Evolutionary conservation across 345 rosid species (phyloP).

Genomic region (Populus ilicifolia): DNA sequence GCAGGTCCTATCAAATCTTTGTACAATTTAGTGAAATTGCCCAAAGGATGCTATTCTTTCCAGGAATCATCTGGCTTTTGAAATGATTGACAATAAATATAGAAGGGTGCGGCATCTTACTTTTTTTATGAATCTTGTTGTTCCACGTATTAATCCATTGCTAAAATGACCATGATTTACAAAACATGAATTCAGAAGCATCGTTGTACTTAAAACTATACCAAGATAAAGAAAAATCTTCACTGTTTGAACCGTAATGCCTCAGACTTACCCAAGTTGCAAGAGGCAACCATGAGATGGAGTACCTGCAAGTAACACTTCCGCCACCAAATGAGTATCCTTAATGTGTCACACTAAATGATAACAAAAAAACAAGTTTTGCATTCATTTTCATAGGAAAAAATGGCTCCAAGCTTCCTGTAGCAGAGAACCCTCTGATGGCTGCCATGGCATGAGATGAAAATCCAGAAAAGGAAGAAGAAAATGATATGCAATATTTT

Average conservation of each 20-base stretch:
- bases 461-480: slow-evolving; percentile 4
- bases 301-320: slow-evolving; percentile 49
- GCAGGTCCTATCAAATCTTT: background rate
- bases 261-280: slow-evolving; percentile 42
- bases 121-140: background rate
- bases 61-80: background rate
- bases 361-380: background rate
- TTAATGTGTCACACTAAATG: background rate
- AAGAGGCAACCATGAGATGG: slow-evolving; percentile 55
- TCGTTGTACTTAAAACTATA: background rate
- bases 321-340: slow-evolving; percentile 6
- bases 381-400: background rate
- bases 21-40: background rate
- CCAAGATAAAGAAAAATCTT: slow-evolving; percentile 1
- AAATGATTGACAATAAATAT: background rate
- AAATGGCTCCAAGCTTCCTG: background rate
- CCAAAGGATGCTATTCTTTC: background rate
- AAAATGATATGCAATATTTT: background rate
- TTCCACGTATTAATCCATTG: background rate
- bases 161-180: background rate
- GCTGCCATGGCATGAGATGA: background rate
- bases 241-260: slow-evolving; percentile 1
- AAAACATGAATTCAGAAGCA: background rate
- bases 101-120: background rate
- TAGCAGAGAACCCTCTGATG: background rate